phyloP scores from a whole-genome alignment of 2,329 filamentous ascomycete genomes.

The Alternaria sp. region DNA sequence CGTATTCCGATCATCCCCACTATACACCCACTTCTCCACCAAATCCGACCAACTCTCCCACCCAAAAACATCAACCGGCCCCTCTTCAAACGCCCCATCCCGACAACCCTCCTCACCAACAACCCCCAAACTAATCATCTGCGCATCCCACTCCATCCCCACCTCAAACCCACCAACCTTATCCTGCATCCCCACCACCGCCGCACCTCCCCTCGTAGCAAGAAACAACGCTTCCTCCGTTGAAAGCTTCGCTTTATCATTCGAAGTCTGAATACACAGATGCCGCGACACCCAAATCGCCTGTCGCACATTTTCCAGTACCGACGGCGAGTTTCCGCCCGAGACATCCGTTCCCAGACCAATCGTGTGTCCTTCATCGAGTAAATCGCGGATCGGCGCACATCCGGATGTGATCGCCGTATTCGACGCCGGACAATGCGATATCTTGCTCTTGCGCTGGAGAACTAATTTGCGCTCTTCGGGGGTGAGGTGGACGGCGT shows the following conservation, averaged over 20 bases:
- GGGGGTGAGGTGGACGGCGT: constrained; percentile 77
- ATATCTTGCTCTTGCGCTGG: constrained; percentile 67
- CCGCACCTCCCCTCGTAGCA: constrained; percentile 85
- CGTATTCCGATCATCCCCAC: constrained; percentile 91
- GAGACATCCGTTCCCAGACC: constrained; percentile 91
- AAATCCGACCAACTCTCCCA: constrained; percentile 88
- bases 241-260: constrained; percentile 67
- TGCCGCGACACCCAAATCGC: constrained; percentile 79
- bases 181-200: constrained; percentile 74
- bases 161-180: constrained; percentile 81
- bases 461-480: constrained; percentile 71
- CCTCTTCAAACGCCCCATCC: constrained; percentile 56
- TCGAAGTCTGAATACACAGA: constrained; percentile 61
- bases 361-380: constrained; percentile 76
- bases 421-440: constrained; percentile 89
- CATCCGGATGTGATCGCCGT: constrained; percentile 79
- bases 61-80: constrained; percentile 86
- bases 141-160: constrained; percentile 90
- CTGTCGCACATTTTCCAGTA: constrained; percentile 83
- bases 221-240: constrained; percentile 87
- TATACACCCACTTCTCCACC: constrained; percentile 93
- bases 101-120: constrained; percentile 40
- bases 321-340: constrained; percentile 81
- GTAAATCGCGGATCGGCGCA: constrained; percentile 74
- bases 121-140: constrained; percentile 71